These are phyloP conservation scores for Alternaria postmessia DNA, from an alignment of 2,329 filamentous ascomycete genomes.

Conservation along the genomic window DNA sequence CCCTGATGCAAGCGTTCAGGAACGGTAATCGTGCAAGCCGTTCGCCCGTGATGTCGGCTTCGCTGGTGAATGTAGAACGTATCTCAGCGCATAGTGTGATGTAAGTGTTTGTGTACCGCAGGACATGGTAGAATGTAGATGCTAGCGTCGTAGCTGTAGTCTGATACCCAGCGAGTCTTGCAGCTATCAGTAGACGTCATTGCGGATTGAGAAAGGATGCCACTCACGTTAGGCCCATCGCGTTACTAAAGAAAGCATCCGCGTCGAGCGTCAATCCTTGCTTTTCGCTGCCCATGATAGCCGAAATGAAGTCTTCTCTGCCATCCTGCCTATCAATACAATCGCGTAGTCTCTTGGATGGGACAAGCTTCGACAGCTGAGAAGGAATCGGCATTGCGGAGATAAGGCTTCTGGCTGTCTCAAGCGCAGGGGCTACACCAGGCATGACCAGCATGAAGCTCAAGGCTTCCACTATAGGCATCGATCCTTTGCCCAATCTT, in stretches of 20 bases:
- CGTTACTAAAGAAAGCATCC: slow-evolving; percentile 5
- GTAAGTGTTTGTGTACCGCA: slow-evolving; percentile 3
- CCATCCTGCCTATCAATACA: slow-evolving; percentile 5
- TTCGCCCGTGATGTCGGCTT: slow-evolving; percentile 7
- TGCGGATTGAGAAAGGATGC: not conserved
- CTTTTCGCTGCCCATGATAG: slow-evolving; percentile 5
- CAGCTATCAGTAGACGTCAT: not conserved
- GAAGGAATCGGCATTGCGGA: slow-evolving; percentile 4
- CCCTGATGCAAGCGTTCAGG: slow-evolving; percentile 3
- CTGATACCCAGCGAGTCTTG: slow-evolving; percentile 6
- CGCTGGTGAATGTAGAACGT: not conserved
- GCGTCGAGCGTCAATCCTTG: slow-evolving; percentile 4
- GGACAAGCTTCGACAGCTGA: slow-evolving; percentile 3
- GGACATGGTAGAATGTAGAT: slow-evolving; percentile 7
- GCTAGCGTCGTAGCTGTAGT: slow-evolving; percentile 5
- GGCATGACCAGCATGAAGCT: slow-evolving; percentile 11
- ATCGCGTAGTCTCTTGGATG: slow-evolving; percentile 7
- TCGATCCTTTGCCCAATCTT: slow-evolving; percentile 1
- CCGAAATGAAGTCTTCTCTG: slow-evolving; percentile 2
- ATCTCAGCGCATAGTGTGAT: not conserved
- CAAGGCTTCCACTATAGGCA: slow-evolving; percentile 5
- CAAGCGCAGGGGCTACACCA: slow-evolving; percentile 2
- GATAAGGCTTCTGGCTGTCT: slow-evolving; percentile 2
- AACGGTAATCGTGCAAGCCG: slow-evolving; percentile 3
- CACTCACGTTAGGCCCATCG: slow-evolving; percentile 1